Evolutionary conservation across 2,329 filamentous ascomycete species (phyloP).

Genomic region (Talaromyces sp.): DNA sequence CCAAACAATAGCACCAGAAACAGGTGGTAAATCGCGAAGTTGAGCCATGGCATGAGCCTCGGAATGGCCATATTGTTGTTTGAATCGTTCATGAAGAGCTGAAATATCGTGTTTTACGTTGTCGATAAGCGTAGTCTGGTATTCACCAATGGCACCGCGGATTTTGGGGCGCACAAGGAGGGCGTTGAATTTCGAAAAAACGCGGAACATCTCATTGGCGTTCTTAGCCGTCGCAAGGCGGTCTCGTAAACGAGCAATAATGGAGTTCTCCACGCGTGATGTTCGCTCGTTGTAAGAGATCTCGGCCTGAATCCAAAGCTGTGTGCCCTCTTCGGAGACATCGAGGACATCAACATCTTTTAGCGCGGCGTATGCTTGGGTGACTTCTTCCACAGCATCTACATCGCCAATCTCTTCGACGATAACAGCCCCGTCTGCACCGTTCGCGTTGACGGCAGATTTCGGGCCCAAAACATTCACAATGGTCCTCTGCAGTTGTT

Average conservation of each 20-base stretch:
- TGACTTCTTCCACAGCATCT: slow-evolving; percentile 93
- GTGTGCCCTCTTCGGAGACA: slow-evolving; percentile 82
- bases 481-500: slow-evolving; percentile 94
- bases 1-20: slow-evolving; percentile 97
- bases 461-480: slow-evolving; percentile 89
- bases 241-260: slow-evolving; percentile 89
- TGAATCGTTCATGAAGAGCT: slow-evolving; percentile 90
- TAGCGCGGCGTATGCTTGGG: slow-evolving; percentile 86
- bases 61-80: slow-evolving; percentile 96
- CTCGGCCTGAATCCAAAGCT: slow-evolving; percentile 88
- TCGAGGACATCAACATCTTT: slow-evolving; percentile 95
- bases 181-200: slow-evolving; percentile 99
- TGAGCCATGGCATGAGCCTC: slow-evolving; percentile 98
- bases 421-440: slow-evolving; percentile 59
- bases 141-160: slow-evolving; percentile 93
- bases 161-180: slow-evolving; percentile 99
- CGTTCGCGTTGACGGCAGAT: slow-evolving; percentile 43
- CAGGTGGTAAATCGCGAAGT: slow-evolving; percentile 87
- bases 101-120: slow-evolving; percentile 97
- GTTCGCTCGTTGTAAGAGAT: slow-evolving; percentile 96
- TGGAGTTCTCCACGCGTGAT: slow-evolving; percentile 95
- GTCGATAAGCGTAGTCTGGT: slow-evolving; percentile 95
- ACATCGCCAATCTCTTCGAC: slow-evolving; percentile 95
- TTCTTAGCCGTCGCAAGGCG: slow-evolving; percentile 92
- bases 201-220: slow-evolving; percentile 98